Conservation (phyloP, 2,329 filamentous ascomycete species). For the Aspergillus fumigatus region DNA sequence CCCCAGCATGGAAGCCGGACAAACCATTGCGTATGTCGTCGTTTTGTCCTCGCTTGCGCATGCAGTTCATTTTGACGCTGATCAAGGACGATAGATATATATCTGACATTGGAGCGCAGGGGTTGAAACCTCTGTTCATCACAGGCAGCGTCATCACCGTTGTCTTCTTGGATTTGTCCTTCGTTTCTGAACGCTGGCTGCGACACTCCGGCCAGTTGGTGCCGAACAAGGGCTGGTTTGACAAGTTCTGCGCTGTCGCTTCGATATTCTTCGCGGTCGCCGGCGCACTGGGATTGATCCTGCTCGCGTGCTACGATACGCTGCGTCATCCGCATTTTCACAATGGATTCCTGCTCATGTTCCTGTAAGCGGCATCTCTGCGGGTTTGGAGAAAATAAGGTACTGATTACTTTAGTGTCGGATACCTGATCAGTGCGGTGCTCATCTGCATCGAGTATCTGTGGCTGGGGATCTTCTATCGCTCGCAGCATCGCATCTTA, state of each 20-base stretch:
- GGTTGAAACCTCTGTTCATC: constrained; percentile 60
- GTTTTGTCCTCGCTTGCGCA: not conserved
- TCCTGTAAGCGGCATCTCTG: constrained; percentile 52
- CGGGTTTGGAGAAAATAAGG: not conserved
- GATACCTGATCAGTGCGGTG: constrained; percentile 79
- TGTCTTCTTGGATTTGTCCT: constrained; percentile 74
- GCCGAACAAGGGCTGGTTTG: constrained; percentile 55
- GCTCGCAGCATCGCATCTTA: constrained; percentile 64
- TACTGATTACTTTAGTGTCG: constrained; percentile 43
- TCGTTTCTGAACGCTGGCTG: constrained; percentile 77
- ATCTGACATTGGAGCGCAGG: constrained; percentile 54
- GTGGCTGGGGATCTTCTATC: constrained; percentile 74
- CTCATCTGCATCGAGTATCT: constrained; percentile 91
- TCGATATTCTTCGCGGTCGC: constrained; percentile 60
- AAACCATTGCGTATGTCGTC: constrained; percentile 51
- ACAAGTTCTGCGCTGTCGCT: constrained; percentile 36
- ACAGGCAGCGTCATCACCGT: constrained; percentile 60
- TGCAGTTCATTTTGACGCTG: constrained; percentile 2
- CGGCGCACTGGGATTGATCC: constrained; percentile 75
- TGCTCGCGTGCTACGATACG: constrained; percentile 83
- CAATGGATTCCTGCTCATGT: constrained; percentile 71
- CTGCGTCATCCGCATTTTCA: constrained; percentile 63
- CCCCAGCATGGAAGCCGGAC: constrained; percentile 46
- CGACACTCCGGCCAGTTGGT: constrained; percentile 75
- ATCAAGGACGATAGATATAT: constrained; percentile 32